Percentiles rank a stretch among this genome's conserved stretches.
phyloP scores from a whole-genome alignment of 164 flowering plant genomes.

The Tetracentron sinense region DNA sequence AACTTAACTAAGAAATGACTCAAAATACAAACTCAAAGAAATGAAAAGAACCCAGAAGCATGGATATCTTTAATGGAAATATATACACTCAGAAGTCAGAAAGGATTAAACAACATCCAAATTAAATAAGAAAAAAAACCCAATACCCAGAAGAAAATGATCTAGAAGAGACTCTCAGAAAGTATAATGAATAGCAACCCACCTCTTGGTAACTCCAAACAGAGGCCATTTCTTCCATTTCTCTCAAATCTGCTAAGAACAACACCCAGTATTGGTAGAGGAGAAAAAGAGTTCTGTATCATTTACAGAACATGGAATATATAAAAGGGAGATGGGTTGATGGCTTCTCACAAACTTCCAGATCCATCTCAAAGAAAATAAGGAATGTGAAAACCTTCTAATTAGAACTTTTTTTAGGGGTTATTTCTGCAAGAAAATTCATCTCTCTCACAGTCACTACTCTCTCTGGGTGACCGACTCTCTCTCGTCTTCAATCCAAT shows the following conservation, averaged over 20 bases:
- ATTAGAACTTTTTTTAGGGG: constrained; percentile 16
- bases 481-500: background rate
- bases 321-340: constrained; percentile 4
- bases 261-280: background rate
- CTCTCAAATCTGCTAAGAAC: background rate
- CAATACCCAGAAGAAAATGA: constrained; percentile 32
- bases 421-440: constrained; percentile 15
- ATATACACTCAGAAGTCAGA: background rate
- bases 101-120: background rate
- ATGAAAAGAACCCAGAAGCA: background rate
- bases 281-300: constrained; percentile 11
- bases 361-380: constrained; percentile 21
- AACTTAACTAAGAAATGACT: background rate
- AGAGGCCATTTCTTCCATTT: constrained; percentile 23
- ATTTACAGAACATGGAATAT: constrained; percentile 28
- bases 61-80: background rate
- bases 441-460: background rate
- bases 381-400: constrained; percentile 18
- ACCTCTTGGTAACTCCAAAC: constrained; percentile 21
- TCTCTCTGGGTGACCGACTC: background rate
- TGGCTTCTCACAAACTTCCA: constrained; percentile 18
- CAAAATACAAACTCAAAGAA: background rate
- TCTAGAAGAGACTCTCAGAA: constrained; percentile 26
- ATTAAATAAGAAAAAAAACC: background rate
- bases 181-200: background rate